Evolutionary conservation across 2,329 filamentous ascomycete genomes (phyloP).

Genomic region (Claviceps monticola): DNA sequence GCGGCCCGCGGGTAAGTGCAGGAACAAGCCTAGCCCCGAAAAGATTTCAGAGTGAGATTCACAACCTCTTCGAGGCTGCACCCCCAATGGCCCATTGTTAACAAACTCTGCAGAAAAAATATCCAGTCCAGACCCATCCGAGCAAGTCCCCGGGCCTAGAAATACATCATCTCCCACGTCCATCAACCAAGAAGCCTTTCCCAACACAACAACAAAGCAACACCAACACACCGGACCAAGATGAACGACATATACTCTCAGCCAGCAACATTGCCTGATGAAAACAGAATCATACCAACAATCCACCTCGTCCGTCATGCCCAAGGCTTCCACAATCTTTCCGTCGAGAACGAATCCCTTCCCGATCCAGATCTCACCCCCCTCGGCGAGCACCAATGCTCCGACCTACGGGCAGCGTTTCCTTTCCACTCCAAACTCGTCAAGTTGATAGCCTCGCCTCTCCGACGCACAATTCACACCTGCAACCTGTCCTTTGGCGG

Average conservation of each 20-base stretch:
- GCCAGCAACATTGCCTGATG: no score
- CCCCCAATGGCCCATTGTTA: no score
- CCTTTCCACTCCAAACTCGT: conserved; percentile 51
- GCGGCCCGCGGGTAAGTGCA: neutral
- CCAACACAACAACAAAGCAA: no score
- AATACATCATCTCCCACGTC: no score
- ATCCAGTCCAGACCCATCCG: no score
- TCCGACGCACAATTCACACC: conserved; percentile 71
- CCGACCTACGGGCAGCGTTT: conserved; percentile 45
- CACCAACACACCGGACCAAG: no score
- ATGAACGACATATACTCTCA: no score
- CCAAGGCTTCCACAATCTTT: conserved; percentile 72
- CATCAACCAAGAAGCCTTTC: no score
- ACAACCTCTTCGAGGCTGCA: no score
- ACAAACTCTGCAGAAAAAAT: no score
- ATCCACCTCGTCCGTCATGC: conserved; percentile 61
- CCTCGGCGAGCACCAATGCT: conserved; percentile 64
- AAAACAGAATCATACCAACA: conserved; percentile 31
- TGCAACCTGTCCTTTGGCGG: conserved; percentile 55
- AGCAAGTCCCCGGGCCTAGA: no score
- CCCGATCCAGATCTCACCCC: conserved; percentile 68
- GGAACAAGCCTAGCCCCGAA: neutral
- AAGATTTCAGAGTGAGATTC: no score
- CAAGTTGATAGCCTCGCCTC: conserved; percentile 62
- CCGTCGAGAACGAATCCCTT: conserved; percentile 51